Evolutionary conservation across 768 basidiomycete species (phyloP).

Genomic region (Phylloporus scabripes): DNA sequence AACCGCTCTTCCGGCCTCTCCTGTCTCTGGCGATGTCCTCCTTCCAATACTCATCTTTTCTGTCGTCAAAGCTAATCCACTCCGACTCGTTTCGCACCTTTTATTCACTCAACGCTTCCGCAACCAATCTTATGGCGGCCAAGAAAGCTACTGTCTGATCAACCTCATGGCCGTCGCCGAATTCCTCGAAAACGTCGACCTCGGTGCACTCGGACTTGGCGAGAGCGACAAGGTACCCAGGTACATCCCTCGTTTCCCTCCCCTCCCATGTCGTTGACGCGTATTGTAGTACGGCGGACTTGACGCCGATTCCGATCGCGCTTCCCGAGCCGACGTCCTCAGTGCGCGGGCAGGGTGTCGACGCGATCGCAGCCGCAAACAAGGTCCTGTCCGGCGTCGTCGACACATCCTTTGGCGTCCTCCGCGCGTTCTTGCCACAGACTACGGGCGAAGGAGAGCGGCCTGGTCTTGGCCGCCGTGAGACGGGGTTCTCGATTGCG

Average conservation of each 20-base stretch:
- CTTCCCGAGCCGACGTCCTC: conserved; percentile 40
- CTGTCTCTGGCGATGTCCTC: conserved; percentile 82
- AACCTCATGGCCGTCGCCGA: conserved; percentile 95
- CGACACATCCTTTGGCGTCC: conserved; percentile 83
- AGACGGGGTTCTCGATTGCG: conserved; percentile 80
- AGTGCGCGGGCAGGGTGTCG: conserved; percentile 70
- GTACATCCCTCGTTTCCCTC: conserved; percentile 32
- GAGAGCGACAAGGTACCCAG: conserved; percentile 55
- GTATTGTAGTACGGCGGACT: conserved; percentile 57
- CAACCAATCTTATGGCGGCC: conserved; percentile 39
- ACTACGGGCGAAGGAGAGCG: conserved; percentile 6
- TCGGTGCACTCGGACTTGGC: conserved; percentile 61
- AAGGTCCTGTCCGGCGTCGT: conserved; percentile 79
- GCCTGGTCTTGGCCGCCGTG: conserved; percentile 63
- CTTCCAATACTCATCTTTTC: conserved; percentile 92
- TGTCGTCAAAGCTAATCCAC: conserved; percentile 89
- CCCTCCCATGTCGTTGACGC: background rate
- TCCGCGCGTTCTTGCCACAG: conserved; percentile 67
- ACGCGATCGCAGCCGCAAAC: conserved; percentile 74
- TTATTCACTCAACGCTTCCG: conserved; percentile 32
- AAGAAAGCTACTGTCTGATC: conserved; percentile 89
- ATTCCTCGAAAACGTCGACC: conserved; percentile 92
- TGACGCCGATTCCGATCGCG: conserved; percentile 74
- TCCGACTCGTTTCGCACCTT: conserved; percentile 59
- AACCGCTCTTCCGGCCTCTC: conserved; percentile 31